These are phyloP conservation scores for Zychaea mexicana DNA, from an alignment of 371 early-diverging fungal species.

Conservation along the genomic window DNA sequence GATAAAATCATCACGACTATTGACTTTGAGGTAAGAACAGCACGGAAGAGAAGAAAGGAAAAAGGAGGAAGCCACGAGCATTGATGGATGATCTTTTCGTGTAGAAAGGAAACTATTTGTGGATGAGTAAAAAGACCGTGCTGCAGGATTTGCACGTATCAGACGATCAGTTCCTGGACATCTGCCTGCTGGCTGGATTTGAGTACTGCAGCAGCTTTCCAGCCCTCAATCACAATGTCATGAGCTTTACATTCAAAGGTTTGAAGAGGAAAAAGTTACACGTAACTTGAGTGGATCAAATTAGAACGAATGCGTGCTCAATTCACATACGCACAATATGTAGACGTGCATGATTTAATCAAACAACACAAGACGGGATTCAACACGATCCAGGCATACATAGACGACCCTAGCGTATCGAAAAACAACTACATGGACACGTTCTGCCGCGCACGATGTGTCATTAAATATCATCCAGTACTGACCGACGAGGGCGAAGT, in stretches of 20 bases:
- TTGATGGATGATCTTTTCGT: neutral
- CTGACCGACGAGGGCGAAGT: slow-evolving; percentile 72
- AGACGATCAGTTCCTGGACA: slow-evolving; percentile 80
- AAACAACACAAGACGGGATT: slow-evolving; percentile 75
- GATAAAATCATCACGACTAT: slow-evolving; percentile 74
- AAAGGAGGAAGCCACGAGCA: neutral
- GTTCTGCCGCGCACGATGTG: slow-evolving; percentile 75
- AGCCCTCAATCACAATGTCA: slow-evolving; percentile 55
- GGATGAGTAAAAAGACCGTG: slow-evolving; percentile 68
- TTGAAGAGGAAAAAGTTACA: slow-evolving; percentile 4
- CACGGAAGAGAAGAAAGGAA: neutral
- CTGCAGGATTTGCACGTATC: slow-evolving; percentile 65
- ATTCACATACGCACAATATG: neutral
- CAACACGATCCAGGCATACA: slow-evolving; percentile 69
- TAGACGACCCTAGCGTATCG: slow-evolving; percentile 58
- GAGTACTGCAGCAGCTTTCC: slow-evolving; percentile 79
- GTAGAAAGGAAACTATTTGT: slow-evolving; percentile 66
- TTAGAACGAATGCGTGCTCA: no score
- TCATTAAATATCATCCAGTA: slow-evolving; percentile 74
- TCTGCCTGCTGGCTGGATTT: slow-evolving; percentile 82
- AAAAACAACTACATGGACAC: slow-evolving; percentile 71
- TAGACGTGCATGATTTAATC: slow-evolving; percentile 64
- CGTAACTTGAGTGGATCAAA: neutral
- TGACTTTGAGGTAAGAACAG: slow-evolving; percentile 55
- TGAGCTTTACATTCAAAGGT: slow-evolving; percentile 68